Evolutionary conservation across 495 filamentous ascomycete genomes (phyloP).

Genomic region (Hamigera avellanea): DNA sequence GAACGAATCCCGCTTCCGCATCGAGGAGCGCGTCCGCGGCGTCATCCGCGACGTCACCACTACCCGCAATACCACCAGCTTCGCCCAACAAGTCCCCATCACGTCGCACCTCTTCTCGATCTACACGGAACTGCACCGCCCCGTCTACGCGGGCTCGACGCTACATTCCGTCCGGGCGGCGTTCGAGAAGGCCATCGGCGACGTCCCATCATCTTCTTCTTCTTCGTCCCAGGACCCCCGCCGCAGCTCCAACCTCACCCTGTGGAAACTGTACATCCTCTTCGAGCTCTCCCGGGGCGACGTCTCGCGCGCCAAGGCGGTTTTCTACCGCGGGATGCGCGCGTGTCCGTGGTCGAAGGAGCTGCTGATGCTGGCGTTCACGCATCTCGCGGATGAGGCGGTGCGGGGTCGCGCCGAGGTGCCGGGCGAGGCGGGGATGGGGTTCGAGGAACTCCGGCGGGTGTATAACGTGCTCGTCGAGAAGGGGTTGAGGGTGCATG

Average conservation of each 20-base stretch:
- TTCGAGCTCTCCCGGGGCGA: slow-evolving; percentile 35
- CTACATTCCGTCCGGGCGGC: slow-evolving; percentile 48
- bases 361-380: slow-evolving; percentile 51
- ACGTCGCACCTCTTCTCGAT: slow-evolving; percentile 52
- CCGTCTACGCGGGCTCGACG: slow-evolving; percentile 36
- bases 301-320: slow-evolving; percentile 29
- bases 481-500: slow-evolving; percentile 40
- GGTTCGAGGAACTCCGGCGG: slow-evolving; percentile 27
- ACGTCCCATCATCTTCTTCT: slow-evolving; percentile 11
- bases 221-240: slow-evolving; percentile 31
- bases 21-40: slow-evolving; percentile 61
- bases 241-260: slow-evolving; percentile 26
- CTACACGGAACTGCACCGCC: slow-evolving; percentile 44
- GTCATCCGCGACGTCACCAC: slow-evolving; percentile 40
- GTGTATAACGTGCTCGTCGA: slow-evolving; percentile 40
- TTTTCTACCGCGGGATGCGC: slow-evolving; percentile 37
- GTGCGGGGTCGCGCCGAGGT: not conserved
- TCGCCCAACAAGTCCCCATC: slow-evolving; percentile 34
- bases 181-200: slow-evolving; percentile 57
- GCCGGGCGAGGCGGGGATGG: slow-evolving; percentile 14
- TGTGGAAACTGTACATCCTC: slow-evolving; percentile 60
- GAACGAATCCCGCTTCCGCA: slow-evolving; percentile 54
- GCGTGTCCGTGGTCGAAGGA: slow-evolving; percentile 71
- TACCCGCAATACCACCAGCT: slow-evolving; percentile 1
- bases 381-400: slow-evolving; percentile 27